Conservation (phyloP, 208 protist genomes). For the Leptomonas pyrrhocoris region DNA sequence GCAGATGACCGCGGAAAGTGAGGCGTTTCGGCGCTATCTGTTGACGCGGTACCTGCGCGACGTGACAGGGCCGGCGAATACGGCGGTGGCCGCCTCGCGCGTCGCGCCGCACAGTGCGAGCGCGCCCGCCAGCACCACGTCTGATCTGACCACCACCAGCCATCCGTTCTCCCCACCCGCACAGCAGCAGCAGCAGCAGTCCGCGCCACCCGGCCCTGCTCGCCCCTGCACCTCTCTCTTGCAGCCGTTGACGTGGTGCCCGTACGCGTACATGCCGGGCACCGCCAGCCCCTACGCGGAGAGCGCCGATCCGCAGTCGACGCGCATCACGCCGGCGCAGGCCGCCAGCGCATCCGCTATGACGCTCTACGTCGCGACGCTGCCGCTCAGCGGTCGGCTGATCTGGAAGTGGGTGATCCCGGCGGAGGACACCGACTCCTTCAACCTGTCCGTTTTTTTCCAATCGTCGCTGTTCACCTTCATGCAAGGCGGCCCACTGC, state of each 20-base stretch:
- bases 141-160: background rate
- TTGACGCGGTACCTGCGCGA: constrained; percentile 16
- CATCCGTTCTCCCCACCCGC: background rate
- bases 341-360: constrained; percentile 33
- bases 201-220: background rate
- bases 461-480: constrained; percentile 66
- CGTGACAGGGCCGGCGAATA: background rate
- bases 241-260: constrained; percentile 39
- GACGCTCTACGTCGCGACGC: constrained; percentile 40
- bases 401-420: constrained; percentile 69
- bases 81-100: background rate
- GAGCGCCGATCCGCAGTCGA: constrained; percentile 10
- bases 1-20: constrained; percentile 29
- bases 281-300: constrained; percentile 41
- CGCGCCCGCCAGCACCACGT: background rate
- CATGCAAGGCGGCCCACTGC: constrained; percentile 57
- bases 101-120: constrained; percentile 13
- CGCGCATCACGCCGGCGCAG: constrained; percentile 16
- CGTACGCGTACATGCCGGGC: constrained; percentile 45
- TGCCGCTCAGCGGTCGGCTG: constrained; percentile 51
- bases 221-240: constrained; percentile 15
- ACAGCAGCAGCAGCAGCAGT: constrained; percentile 3
- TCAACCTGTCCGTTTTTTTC: constrained; percentile 80
- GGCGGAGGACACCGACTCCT: constrained; percentile 64
- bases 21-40: constrained; percentile 22